Percentiles rank a stretch among this genome's conserved stretches.
These are phyloP conservation scores for Tuber borchii DNA, from an alignment of 495 filamentous ascomycete species.

Conservation along the genomic window DNA sequence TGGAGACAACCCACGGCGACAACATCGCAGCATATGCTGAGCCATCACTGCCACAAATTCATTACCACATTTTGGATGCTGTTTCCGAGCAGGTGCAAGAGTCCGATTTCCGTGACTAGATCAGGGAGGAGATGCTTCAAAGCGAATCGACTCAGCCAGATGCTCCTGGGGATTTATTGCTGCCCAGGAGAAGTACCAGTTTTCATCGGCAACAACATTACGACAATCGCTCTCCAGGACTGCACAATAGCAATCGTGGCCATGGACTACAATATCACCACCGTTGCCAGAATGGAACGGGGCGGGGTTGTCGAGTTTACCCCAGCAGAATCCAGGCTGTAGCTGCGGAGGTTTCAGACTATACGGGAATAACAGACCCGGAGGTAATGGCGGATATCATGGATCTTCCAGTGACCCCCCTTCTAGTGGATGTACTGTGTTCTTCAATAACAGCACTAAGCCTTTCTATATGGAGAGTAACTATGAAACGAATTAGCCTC, in stretches of 20 bases:
- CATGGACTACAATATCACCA: neutral
- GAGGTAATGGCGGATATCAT: slow-evolving; percentile 8
- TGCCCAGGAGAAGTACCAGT: neutral
- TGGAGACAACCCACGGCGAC: neutral
- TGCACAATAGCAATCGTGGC: slow-evolving; percentile 5
- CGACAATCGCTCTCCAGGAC: slow-evolving; percentile 8
- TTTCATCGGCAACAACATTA: slow-evolving; percentile 9
- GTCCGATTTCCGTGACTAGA: neutral
- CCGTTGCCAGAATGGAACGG: slow-evolving; percentile 11
- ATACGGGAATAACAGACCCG: slow-evolving; percentile 17
- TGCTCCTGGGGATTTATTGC: neutral
- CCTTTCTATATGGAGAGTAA: slow-evolving; percentile 16
- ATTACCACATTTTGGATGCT: neutral
- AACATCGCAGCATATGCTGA: neutral
- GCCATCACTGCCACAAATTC: neutral
- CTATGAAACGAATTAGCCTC: slow-evolving; percentile 21
- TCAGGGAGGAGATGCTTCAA: neutral
- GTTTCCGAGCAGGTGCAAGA: neutral
- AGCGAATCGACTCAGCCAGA: neutral
- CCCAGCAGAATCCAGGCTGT: neutral
- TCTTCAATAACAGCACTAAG: slow-evolving; percentile 14
- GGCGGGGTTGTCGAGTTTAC: slow-evolving; percentile 13
- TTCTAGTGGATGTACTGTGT: slow-evolving; percentile 11
- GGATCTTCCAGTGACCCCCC: slow-evolving; percentile 19
- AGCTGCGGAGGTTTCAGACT: neutral